Conservation (phyloP, 192 early-diverging fungal genomes). For the Umbelopsis sp. region DNA sequence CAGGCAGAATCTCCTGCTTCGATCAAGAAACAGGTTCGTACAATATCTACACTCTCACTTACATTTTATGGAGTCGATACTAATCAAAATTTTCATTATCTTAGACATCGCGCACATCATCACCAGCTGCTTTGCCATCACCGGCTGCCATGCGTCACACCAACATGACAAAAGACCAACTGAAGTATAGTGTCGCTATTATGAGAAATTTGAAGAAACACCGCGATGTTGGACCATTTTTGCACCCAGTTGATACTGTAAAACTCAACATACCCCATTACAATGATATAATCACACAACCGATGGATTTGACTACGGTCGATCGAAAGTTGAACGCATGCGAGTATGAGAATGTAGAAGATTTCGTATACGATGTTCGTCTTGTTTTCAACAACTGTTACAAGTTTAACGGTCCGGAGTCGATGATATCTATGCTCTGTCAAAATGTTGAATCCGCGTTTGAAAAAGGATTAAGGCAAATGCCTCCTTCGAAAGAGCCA, state of each 20-base stretch:
- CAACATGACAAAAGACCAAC: constrained; percentile 76
- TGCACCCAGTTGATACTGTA: constrained; percentile 78
- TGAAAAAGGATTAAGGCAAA: constrained; percentile 68
- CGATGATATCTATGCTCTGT: constrained; percentile 68
- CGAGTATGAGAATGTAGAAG: constrained; percentile 65
- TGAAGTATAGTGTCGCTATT: constrained; percentile 80
- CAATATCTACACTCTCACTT: no score
- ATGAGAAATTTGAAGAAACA: constrained; percentile 76
- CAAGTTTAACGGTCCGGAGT: constrained; percentile 78
- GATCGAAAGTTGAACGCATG: constrained; percentile 66
- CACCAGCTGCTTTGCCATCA: constrained; percentile 24
- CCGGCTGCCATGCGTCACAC: constrained; percentile 37
- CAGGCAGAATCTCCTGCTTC: constrained; percentile 9
- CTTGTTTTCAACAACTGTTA: constrained; percentile 82
- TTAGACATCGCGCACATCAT: constrained; percentile 22
- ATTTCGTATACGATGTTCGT: constrained; percentile 69
- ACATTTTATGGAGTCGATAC: neutral
- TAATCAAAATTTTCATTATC: neutral
- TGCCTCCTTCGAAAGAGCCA: constrained; percentile 62
- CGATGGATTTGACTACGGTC: constrained; percentile 82
- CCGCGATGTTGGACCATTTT: constrained; percentile 85
- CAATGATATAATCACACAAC: constrained; percentile 67
- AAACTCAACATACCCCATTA: constrained; percentile 83
- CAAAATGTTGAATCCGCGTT: constrained; percentile 73
- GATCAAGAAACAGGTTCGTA: constrained; percentile 7